A percentile compares a stretch with the other conserved stretches of the same genome.
phyloP scores from a whole-genome alignment of 306 rosid genomes.

The Dryas alaskensis region DNA sequence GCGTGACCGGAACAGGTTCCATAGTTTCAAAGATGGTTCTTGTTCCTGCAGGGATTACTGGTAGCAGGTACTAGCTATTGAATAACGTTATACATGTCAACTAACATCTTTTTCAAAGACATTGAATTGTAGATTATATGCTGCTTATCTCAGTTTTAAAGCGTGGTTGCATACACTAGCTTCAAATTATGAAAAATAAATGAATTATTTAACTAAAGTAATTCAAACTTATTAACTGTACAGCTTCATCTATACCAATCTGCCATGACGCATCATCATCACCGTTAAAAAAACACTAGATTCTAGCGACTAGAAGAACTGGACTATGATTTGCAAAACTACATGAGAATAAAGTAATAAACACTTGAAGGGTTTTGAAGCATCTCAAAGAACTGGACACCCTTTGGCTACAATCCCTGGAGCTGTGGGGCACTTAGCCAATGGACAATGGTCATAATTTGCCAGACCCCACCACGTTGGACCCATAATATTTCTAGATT shows the following conservation, averaged over 20 bases:
- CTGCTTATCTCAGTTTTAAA: not conserved
- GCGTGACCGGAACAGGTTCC: conserved; percentile 46
- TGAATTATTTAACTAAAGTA: not conserved
- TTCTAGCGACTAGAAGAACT: conserved; percentile 1
- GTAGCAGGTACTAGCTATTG: conserved; percentile 12
- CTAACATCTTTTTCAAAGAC: not conserved
- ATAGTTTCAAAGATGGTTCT: conserved; percentile 44
- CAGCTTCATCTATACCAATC: not conserved
- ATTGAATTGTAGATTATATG: conserved; percentile 18
- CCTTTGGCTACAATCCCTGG: conserved; percentile 47
- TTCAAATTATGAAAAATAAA: conserved; percentile 6
- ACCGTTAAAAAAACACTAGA: not conserved
- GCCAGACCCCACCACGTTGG: conserved; percentile 66
- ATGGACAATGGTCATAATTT: conserved; percentile 45
- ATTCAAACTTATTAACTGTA: not conserved
- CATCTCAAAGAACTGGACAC: conserved; percentile 54
- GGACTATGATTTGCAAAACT: conserved; percentile 1
- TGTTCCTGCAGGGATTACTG: conserved; percentile 50
- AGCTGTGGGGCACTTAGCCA: conserved; percentile 54
- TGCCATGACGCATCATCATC: conserved; percentile 30
- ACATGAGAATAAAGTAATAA: not conserved
- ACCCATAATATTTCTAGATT: conserved; percentile 31
- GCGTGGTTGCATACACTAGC: not conserved
- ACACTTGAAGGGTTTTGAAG: conserved; percentile 5
- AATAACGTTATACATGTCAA: not conserved